Conservation (phyloP, 345 rosid species). For the Sisymbrium altissimum region DNA sequence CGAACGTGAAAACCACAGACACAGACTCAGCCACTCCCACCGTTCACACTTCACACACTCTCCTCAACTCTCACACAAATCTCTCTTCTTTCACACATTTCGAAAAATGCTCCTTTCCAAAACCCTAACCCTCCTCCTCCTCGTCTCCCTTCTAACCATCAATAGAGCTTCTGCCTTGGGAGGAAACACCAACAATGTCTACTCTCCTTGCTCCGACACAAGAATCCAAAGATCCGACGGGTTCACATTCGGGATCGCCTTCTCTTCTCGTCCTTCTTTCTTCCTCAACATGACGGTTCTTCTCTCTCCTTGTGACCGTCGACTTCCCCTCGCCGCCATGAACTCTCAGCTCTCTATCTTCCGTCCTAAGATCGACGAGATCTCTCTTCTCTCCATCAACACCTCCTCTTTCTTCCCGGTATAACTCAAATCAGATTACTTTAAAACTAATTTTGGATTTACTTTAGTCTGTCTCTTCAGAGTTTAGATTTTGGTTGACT, state of each 20-base stretch:
- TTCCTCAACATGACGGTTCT: conserved; percentile 41
- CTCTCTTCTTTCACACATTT: background rate
- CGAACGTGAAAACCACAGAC: conserved; percentile 29
- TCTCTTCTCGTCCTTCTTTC: conserved; percentile 58
- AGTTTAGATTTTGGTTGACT: conserved; percentile 6
- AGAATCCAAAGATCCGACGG: conserved; percentile 69
- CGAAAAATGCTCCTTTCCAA: conserved; percentile 3
- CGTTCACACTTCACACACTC: background rate
- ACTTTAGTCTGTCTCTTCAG: background rate
- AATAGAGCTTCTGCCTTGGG: background rate
- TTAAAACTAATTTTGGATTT: background rate
- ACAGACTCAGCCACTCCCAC: background rate
- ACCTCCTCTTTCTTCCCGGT: conserved; percentile 60
- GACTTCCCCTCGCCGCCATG: conserved; percentile 54
- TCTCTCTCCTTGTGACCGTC: conserved; percentile 77
- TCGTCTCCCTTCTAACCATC: conserved; percentile 1
- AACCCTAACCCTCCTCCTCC: conserved; percentile 28
- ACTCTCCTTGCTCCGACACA: conserved; percentile 71
- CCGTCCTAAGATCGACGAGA: conserved; percentile 86
- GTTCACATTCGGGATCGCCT: conserved; percentile 73
- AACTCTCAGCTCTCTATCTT: conserved; percentile 67
- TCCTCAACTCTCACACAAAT: background rate
- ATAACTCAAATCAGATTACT: background rate
- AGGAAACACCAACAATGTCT: conserved; percentile 43
- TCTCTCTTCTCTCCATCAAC: conserved; percentile 92